Percentiles rank a stretch among this genome's conserved stretches.
Conservation (phyloP, 139 green algal species). For the Closterium sp. region DNA sequence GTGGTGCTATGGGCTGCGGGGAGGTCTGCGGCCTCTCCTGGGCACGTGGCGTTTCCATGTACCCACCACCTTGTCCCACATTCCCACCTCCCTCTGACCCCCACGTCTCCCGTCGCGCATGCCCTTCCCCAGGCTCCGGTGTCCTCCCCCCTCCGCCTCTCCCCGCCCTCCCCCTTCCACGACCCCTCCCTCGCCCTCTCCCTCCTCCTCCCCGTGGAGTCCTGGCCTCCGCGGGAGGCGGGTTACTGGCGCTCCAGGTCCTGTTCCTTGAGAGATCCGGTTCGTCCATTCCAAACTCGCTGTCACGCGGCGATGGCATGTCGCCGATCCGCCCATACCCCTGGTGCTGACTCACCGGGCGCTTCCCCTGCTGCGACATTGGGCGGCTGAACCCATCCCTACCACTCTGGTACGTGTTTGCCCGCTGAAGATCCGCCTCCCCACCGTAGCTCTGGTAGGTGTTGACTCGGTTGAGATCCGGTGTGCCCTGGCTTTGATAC, state of each 20-base stretch:
- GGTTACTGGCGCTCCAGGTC: neutral
- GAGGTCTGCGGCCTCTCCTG: neutral
- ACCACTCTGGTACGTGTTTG: neutral
- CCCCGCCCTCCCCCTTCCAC: neutral
- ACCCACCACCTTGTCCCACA: neutral
- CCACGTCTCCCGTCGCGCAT: neutral
- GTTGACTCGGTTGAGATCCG: neutral
- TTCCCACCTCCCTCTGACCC: neutral
- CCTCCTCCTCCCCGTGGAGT: neutral
- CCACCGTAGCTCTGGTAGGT: neutral
- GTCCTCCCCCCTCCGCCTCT: neutral
- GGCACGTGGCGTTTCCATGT: neutral
- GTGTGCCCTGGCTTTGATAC: neutral
- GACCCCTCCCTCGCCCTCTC: neutral
- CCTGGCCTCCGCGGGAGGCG: neutral
- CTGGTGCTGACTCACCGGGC: neutral
- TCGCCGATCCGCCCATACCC: neutral
- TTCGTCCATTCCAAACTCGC: neutral
- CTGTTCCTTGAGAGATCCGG: neutral
- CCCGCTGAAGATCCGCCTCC: neutral
- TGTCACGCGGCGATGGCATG: neutral
- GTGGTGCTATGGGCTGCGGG: neutral
- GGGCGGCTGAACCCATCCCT: neutral
- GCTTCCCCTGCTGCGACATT: neutral
- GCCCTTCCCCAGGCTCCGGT: neutral